These are phyloP conservation scores for bread wheat (Triticum aestivum) DNA, from an alignment of 176 grass and related monocot species.

Conservation along the genomic window IWGSC_CS_RefSeq_v2.1 NC_057797.1:744887182-744887681, in stretches of 20 bases:
- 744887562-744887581: neutral
- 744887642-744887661: slow-evolving; percentile 92
- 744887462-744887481: slow-evolving; percentile 38
- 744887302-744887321: slow-evolving; percentile 83
- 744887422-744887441: slow-evolving; percentile 64
- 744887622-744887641: slow-evolving; percentile 86
- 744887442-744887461: slow-evolving; percentile 73
- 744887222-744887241: neutral
- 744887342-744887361: slow-evolving; percentile 94
- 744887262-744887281: neutral
- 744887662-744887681: slow-evolving; percentile 64
- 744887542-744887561: neutral
- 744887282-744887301: slow-evolving; percentile 64
- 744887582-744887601: slow-evolving; percentile 44
- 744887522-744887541: neutral
- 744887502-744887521: neutral
- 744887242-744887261: neutral
- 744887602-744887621: slow-evolving; percentile 86
- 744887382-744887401: slow-evolving; percentile 76
- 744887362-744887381: slow-evolving; percentile 85
- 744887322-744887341: slow-evolving; percentile 80
- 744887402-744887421: slow-evolving; percentile 79
- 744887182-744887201: neutral
- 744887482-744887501: slow-evolving; percentile 8
- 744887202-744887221: neutral